Evolutionary conservation across 805 yeast genomes (phyloP).

Genomic region (Millerozyma acaciae): DNA sequence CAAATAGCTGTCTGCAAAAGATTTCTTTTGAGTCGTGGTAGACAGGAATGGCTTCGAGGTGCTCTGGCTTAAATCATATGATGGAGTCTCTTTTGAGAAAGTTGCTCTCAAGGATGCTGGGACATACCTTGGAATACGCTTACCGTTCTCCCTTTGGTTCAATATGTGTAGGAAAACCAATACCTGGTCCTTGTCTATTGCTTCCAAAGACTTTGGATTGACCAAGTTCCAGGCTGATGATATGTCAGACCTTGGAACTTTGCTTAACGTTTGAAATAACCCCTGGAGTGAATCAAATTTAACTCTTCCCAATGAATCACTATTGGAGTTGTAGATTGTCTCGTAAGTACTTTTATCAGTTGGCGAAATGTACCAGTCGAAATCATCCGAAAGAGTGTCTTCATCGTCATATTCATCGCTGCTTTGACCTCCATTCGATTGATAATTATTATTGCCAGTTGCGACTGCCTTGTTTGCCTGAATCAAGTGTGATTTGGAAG

Average conservation of each 20-base stretch:
- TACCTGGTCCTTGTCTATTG: slow-evolving; percentile 92
- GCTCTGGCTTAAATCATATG: slow-evolving; percentile 51
- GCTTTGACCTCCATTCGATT: slow-evolving; percentile 5
- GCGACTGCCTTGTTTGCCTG: slow-evolving; percentile 76
- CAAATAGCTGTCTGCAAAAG: slow-evolving; percentile 54
- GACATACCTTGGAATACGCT: slow-evolving; percentile 87
- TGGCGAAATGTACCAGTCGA: slow-evolving; percentile 97
- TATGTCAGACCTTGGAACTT: slow-evolving; percentile 80
- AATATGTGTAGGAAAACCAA: slow-evolving; percentile 85
- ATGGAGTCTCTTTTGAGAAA: slow-evolving; percentile 79
- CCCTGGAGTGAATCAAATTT: slow-evolving; percentile 67
- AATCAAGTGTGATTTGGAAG: slow-evolving; percentile 78
- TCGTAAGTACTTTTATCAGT: slow-evolving; percentile 77
- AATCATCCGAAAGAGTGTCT: slow-evolving; percentile 56
- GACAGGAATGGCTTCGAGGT: slow-evolving; percentile 23
- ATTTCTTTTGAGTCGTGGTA: slow-evolving; percentile 16
- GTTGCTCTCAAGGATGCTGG: slow-evolving; percentile 91
- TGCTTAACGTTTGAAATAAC: slow-evolving; percentile 62
- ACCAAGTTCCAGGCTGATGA: slow-evolving; percentile 93
- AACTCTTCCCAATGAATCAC: slow-evolving; percentile 78
- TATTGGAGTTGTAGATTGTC: slow-evolving; percentile 65
- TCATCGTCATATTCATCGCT: slow-evolving; percentile 60
- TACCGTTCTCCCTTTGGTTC: slow-evolving; percentile 83
- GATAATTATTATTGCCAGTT: slow-evolving; percentile 13
- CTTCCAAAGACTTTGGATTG: slow-evolving; percentile 81